phyloP scores from a whole-genome alignment of 768 basidiomycete species.

The Lanmaoa rubissima region DNA sequence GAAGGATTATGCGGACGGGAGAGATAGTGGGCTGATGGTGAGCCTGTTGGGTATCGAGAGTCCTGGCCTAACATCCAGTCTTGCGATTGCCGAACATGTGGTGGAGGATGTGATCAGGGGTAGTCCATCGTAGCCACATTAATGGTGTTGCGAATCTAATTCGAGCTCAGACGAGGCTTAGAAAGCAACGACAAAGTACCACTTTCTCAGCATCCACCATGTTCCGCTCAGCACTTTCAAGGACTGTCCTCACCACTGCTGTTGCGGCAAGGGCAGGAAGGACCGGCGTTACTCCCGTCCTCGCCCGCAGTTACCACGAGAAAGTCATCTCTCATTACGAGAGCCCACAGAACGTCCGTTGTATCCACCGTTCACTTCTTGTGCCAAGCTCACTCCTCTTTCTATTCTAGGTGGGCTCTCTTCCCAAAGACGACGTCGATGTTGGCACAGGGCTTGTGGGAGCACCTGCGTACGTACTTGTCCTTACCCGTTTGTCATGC shows the following conservation, averaged over 20 bases:
- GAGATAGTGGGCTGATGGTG: constrained; percentile 51
- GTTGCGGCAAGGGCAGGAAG: constrained; percentile 44
- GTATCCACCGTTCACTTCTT: constrained; percentile 31
- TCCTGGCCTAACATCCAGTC: constrained; percentile 83
- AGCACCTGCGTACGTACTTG: constrained; percentile 79
- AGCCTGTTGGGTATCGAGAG: constrained; percentile 89
- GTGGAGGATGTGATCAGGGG: constrained; percentile 49
- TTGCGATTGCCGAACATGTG: constrained; percentile 85
- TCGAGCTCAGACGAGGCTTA: constrained; percentile 24
- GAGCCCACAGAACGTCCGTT: constrained; percentile 89
- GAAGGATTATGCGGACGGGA: constrained; percentile 53
- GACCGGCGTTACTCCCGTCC: constrained; percentile 45
- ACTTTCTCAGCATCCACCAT: constrained; percentile 47
- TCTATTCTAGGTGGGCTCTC: constrained; percentile 79
- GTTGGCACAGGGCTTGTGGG: constrained; percentile 98
- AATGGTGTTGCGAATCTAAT: neutral
- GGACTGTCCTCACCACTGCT: constrained; percentile 43
- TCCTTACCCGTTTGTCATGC: constrained; percentile 3
- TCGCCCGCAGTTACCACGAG: constrained; percentile 82
- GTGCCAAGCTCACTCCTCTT: constrained; percentile 50
- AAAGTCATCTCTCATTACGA: constrained; percentile 99
- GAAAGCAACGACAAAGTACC: constrained; percentile 5
- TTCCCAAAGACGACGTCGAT: constrained; percentile 86
- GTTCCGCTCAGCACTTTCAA: constrained; percentile 64
- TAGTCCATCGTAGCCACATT: neutral